Evolutionary conservation across 2,329 filamentous ascomycete genomes (phyloP), one percentile per base, ranked within the genome.

Genomic region (Meredithiella fracta): DNA sequence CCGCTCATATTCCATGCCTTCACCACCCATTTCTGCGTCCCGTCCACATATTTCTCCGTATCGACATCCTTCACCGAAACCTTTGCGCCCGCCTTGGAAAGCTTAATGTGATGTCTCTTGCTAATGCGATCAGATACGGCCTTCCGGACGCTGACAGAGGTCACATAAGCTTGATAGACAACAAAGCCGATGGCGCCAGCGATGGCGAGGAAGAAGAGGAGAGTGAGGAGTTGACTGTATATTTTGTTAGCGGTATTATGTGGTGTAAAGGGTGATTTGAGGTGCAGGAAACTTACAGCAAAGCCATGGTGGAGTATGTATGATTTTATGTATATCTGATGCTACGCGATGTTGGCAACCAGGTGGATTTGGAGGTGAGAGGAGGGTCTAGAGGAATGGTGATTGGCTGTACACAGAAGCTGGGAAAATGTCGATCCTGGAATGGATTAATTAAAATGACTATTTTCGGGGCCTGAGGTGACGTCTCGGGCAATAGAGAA

Each of bases 31-130:
- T 74, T 79, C 70, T 90, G 85, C 17, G 85, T 88, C 63, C 73
- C 74, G 62, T 89, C 85, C 63, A 86, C 78, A 65, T 87, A 86
- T 51, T 76, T 78, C 69, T 89, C 85, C 55, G 77, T 75, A 61
- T 76, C 74, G 52, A 84, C 68, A 59, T 86, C 74, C 68, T 82
- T 84, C 59, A 90, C 76, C 51, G 81, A 81, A 47, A 90, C 83
- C 59, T 78, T 77, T 59, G 86, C 69, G 56, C 85, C 85, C 57
- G 88, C 85, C 66, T 85, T 86, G 40, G 81, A 83, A 67, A 88
- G 85, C 42, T 80, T 73, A 57, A 90, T 77, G 65, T 89, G 84
- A 15, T 52, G 50, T 71, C 84, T 85, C 70, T 79, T 79, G 66
- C 82, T 80, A 78, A 89, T 85, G 64, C 79, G 79, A 67, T 83